Evolutionary conservation across 225 moss, liverwort and hornwort genomes (phyloP), one percentile per base, ranked within the genome.

Genomic region (Physcomitrellopsis africana): DNA sequence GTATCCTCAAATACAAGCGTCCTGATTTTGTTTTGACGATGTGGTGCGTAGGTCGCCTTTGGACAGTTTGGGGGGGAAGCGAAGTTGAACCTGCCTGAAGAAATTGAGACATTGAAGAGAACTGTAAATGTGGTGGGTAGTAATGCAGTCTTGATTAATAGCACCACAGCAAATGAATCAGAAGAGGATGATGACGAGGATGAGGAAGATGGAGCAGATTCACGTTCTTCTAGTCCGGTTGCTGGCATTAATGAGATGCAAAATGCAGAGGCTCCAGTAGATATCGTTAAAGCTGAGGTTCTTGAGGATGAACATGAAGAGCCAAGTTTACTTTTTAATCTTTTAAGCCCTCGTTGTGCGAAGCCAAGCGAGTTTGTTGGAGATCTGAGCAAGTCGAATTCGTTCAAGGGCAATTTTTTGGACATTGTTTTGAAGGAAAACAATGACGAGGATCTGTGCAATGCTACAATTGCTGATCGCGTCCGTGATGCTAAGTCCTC

Each of bases 21-120:
- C 7, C 73, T 46, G 51, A 56, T 10, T 17, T 27, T 13, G 0
- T 54, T 11, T 29, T 53, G 26, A 51, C 41, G 51, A 32, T 65
- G 9, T 61, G 48, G 54, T 79, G 8, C 47, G 22, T 76, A 92
- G 87, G 86, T 90, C 44, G 90, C 90, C 47, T 93, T 83, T 70
- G 78, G 85, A 46, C 91, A 91, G 74, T 86, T 92, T 69, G 95
- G 95, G 69, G 87, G 85, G 55, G 81, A 84, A 51, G 90, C 92
- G 20, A 86, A 84, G 62, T 68, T 93, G 65, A 93, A 96, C 59
- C 70, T 96, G 58, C 79, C 89, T 3, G 77, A 79, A 65, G 84
- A 84, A 65, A 65, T 84, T 23, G 79, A 80, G 52, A 74, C 58
- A 1, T 74, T 87, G 13, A 70, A 76, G 70, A 79, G 81, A 9